Evolutionary conservation across 495 filamentous ascomycete genomes (phyloP).

Genomic region (Evernia prunastri): DNA sequence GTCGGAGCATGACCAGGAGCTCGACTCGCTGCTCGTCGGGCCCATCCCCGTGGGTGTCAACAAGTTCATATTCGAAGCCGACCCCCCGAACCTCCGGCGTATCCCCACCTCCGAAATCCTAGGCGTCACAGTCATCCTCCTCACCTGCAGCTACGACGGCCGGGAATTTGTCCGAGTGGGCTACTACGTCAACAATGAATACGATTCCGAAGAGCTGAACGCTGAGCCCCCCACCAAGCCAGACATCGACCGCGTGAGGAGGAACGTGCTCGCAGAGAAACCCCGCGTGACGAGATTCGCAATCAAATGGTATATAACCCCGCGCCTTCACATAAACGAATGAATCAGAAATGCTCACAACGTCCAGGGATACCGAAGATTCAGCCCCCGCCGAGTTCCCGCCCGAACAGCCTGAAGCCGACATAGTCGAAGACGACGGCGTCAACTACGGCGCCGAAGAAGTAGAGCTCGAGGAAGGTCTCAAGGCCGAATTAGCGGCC

Average conservation of each 20-base stretch:
- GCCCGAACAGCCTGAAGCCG: conserved; percentile 94
- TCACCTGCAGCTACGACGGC: conserved; percentile 93
- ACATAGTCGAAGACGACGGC: conserved; percentile 75
- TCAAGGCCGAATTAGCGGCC: conserved; percentile 52
- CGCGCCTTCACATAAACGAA: too few species aligned
- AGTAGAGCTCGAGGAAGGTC: conserved; percentile 46
- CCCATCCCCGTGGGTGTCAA: conserved; percentile 95
- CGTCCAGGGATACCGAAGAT: conserved; percentile 81
- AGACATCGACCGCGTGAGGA: conserved; percentile 79
- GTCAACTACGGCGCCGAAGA: conserved; percentile 80
- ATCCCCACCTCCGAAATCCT: conserved; percentile 93
- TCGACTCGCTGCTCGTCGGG: conserved; percentile 91
- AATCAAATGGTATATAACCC: conserved; percentile 85
- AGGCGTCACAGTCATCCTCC: conserved; percentile 92
- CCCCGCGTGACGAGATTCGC: conserved; percentile 93
- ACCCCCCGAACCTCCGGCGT: conserved; percentile 77
- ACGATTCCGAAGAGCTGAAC: conserved; percentile 81
- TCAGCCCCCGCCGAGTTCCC: conserved; percentile 94
- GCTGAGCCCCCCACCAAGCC: conserved; percentile 86
- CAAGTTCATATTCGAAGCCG: conserved; percentile 97
- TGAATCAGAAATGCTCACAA: too few species aligned
- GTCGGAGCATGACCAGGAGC: conserved; percentile 94
- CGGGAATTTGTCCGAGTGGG: conserved; percentile 97
- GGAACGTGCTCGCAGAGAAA: conserved; percentile 94
- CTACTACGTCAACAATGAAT: conserved; percentile 99